A percentile compares a stretch with the other conserved stretches of the same genome.
phyloP scores from a whole-genome alignment of 208 protist species.

The Crithidia acanthocephali region DNA sequence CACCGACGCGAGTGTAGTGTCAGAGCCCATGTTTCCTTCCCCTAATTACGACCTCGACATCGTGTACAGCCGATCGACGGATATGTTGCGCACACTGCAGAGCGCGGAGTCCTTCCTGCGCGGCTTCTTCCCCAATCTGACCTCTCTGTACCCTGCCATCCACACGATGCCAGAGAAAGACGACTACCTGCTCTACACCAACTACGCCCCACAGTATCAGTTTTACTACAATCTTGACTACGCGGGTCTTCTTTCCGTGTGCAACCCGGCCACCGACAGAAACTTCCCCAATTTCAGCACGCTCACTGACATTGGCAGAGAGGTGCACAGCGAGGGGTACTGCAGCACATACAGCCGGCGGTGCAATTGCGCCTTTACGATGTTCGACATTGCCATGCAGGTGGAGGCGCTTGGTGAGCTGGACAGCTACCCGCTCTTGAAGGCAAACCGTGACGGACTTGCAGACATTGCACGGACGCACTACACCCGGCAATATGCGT shows the following conservation, averaged over 20 bases:
- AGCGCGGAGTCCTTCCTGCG: constrained; percentile 46
- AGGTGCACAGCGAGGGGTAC: constrained; percentile 26
- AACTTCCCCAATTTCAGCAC: constrained; percentile 22
- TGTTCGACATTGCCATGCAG: constrained; percentile 29
- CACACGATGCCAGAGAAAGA: constrained; percentile 27
- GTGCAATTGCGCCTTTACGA: constrained; percentile 16
- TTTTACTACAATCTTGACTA: constrained; percentile 22
- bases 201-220: constrained; percentile 14
- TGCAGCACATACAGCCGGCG: constrained; percentile 19
- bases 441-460: constrained; percentile 5
- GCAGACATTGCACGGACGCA: neutral
- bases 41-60: constrained; percentile 42
- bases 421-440: constrained; percentile 21
- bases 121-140: constrained; percentile 39
- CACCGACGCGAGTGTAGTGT: constrained; percentile 23
- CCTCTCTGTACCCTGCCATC: constrained; percentile 30
- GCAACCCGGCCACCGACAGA: constrained; percentile 15
- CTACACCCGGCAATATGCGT: constrained; percentile 18
- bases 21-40: constrained; percentile 39
- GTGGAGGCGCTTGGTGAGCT: constrained; percentile 17
- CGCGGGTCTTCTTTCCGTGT: constrained; percentile 4
- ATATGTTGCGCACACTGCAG: constrained; percentile 54
- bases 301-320: constrained; percentile 21
- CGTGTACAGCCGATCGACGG: constrained; percentile 53
- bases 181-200: constrained; percentile 26